Evolutionary conservation across 805 yeast genomes (phyloP).

Genomic region (Wickerhamiella shivajii): DNA sequence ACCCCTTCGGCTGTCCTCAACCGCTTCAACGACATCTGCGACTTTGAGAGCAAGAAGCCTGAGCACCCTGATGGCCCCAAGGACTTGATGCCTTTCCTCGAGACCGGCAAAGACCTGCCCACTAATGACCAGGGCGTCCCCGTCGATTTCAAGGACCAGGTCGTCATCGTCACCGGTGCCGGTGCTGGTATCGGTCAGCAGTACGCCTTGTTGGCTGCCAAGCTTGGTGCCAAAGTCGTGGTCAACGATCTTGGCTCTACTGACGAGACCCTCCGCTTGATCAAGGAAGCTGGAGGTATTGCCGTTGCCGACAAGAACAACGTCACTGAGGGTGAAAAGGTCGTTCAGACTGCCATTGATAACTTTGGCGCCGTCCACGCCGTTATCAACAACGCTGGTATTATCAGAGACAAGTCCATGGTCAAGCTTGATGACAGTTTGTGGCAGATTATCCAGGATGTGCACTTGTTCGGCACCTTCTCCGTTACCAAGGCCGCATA

Average conservation of each 20-base stretch:
- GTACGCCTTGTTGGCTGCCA: slow-evolving; percentile 73
- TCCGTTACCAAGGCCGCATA: slow-evolving; percentile 77
- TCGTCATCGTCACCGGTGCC: slow-evolving; percentile 87
- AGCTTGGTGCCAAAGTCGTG: slow-evolving; percentile 88
- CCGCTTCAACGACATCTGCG: slow-evolving; percentile 47
- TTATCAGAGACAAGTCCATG: slow-evolving; percentile 78
- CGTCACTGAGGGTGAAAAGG: slow-evolving; percentile 64
- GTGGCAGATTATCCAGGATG: slow-evolving; percentile 68
- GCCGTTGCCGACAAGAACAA: slow-evolving; percentile 79
- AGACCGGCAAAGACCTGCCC: slow-evolving; percentile 37
- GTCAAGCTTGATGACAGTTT: slow-evolving; percentile 68
- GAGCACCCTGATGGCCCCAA: slow-evolving; percentile 61
- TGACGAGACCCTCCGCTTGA: slow-evolving; percentile 55
- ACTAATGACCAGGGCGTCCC: slow-evolving; percentile 43
- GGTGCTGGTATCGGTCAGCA: slow-evolving; percentile 90
- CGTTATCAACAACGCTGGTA: slow-evolving; percentile 87
- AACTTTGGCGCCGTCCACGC: slow-evolving; percentile 74
- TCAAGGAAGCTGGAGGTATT: slow-evolving; percentile 52
- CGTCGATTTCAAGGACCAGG: slow-evolving; percentile 62
- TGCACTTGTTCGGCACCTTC: slow-evolving; percentile 73
- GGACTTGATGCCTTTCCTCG: slow-evolving; percentile 51
- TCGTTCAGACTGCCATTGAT: slow-evolving; percentile 62
- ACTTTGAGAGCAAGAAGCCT: slow-evolving; percentile 38
- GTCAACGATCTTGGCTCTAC: slow-evolving; percentile 82
- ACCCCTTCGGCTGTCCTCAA: slow-evolving; percentile 75